Base-by-base conservation (phyloP, 1,284 basidiomycete genomes). In the Coniophora puteana region DNA sequence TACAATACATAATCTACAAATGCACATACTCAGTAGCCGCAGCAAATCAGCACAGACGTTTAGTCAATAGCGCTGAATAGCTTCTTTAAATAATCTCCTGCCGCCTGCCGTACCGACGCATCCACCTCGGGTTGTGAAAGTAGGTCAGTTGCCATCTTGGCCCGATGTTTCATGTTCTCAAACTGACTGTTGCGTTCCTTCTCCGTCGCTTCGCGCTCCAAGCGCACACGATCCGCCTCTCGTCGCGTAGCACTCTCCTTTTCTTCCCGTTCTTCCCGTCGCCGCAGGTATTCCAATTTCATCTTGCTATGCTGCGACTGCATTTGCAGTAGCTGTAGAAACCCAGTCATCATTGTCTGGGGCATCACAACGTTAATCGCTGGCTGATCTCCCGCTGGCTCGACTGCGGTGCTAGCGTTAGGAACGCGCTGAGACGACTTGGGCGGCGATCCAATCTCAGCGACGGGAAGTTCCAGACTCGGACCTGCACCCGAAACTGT, bases 11-110 rank as follows among this genome's bases (percentile, higher is more conserved):
- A n/a, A n/a, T n/a, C n/a, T n/a, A n/a, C n/a, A n/a, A n/a, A n/a
- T n/a, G n/a, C n/a, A n/a, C n/a, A n/a, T n/a, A n/a, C n/a, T n/a
- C n/a, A n/a, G n/a, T n/a, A n/a, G n/a, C n/a, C n/a, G n/a, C n/a
- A n/a, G n/a, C n/a, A n/a, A n/a, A n/a, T n/a, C n/a, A n/a, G n/a
- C n/a, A n/a, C n/a, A n/a, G n/a, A n/a, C n/a, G n/a, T n/a, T n/a
- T n/a, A n/a, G n/a, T n/a, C n/a, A n/a, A n/a, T n/a, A n/a, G n/a
- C n/a, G n/a, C n/a, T n/a, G 41, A 74, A 79, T n/a, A 81, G 57
- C 52, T 72, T 74, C 63, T 81, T 82, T 46, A 85, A 58, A 59
- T 81, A 87, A 38, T 86, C 81, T 39, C 76, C 71, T 5, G 83
- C 83, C 4, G 76, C 77, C 50, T 76, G 74, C 54, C 76, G 80